A percentile compares a stretch with the other conserved stretches of the same genome.
These are phyloP conservation scores for Hypoxylon sp. DNA, from an alignment of 2,329 filamentous ascomycete genomes.

Conservation along the genomic window DNA sequence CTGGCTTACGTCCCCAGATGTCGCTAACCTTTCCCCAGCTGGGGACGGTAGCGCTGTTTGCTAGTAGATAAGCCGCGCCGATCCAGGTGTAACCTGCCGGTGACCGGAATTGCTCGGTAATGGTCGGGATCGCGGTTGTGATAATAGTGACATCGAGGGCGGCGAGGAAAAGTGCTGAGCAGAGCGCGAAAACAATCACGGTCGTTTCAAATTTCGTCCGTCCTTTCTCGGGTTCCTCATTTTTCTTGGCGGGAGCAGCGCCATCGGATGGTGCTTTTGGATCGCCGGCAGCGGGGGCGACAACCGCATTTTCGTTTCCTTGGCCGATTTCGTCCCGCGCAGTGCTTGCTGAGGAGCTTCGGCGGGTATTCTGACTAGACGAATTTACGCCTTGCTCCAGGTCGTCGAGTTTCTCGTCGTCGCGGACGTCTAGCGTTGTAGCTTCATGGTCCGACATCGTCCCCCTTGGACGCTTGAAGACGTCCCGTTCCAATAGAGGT, in stretches of 20 bases:
- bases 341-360: slow-evolving; percentile 36
- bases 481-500: slow-evolving; percentile 4
- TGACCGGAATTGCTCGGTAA: slow-evolving; percentile 73
- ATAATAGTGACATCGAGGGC: slow-evolving; percentile 73
- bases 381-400: slow-evolving; percentile 34
- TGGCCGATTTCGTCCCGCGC: slow-evolving; percentile 27
- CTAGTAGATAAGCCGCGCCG: slow-evolving; percentile 79
- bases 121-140: slow-evolving; percentile 75
- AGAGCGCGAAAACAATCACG: slow-evolving; percentile 52
- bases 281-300: not conserved
- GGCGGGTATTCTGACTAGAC: slow-evolving; percentile 13
- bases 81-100: slow-evolving; percentile 82
- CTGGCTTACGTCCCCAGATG: slow-evolving; percentile 70
- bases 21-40: slow-evolving; percentile 77
- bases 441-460: slow-evolving; percentile 37
- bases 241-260: slow-evolving; percentile 19
- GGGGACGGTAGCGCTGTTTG: slow-evolving; percentile 74
- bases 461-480: not conserved
- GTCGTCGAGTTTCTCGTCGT: slow-evolving; percentile 42
- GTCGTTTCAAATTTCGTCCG: slow-evolving; percentile 51
- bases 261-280: slow-evolving; percentile 8
- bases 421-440: slow-evolving; percentile 29
- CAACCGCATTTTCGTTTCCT: slow-evolving; percentile 14
- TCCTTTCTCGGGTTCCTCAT: slow-evolving; percentile 35
- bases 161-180: slow-evolving; percentile 63